Conservation (phyloP, 345 rosid genomes). For the Populus alba region DNA sequence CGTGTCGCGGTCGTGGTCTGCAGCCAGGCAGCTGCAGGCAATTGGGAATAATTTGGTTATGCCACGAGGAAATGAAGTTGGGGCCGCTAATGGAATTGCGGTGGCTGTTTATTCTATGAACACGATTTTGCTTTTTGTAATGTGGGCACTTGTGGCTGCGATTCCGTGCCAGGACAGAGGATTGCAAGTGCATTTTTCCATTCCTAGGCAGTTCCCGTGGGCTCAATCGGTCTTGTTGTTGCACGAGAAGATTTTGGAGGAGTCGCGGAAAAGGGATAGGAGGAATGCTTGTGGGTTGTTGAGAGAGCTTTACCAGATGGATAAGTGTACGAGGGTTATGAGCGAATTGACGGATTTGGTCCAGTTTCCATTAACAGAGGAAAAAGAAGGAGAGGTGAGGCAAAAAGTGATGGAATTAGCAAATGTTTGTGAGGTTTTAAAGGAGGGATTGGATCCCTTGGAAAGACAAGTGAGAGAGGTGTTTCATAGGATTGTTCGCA, state of each 20-base stretch:
- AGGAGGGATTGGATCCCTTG: conserved; percentile 72
- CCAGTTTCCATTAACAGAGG: conserved; percentile 61
- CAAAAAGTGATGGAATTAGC: conserved; percentile 59
- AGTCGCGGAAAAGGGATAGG: conserved; percentile 73
- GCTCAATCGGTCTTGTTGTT: conserved; percentile 53
- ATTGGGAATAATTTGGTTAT: conserved; percentile 58
- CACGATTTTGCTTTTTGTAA: conserved; percentile 64
- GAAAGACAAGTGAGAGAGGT: conserved; percentile 82
- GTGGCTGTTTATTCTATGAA: conserved; percentile 67
- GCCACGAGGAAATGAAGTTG: conserved; percentile 55
- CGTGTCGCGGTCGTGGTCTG: conserved; percentile 96
- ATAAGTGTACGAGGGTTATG: conserved; percentile 55
- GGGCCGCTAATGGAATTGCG: conserved; percentile 60
- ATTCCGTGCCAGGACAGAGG: conserved; percentile 98
- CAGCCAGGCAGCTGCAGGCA: conserved; percentile 82
- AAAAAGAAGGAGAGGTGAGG: conserved; percentile 58
- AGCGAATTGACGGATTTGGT: conserved; percentile 63
- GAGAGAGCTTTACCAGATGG: conserved; percentile 80
- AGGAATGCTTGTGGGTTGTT: conserved; percentile 72
- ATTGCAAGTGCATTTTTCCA: conserved; percentile 63
- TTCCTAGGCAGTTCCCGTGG: conserved; percentile 73
- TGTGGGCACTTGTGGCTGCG: conserved; percentile 96
- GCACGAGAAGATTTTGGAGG: conserved; percentile 77
- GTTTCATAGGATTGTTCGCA: conserved; percentile 71
- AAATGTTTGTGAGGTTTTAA: conserved; percentile 46